Percentiles rank a stretch among this genome's conserved stretches.
Evolutionary conservation across 2,329 filamentous ascomycete species (phyloP).

Genomic region (Pseudogymnoascus sp.): DNA sequence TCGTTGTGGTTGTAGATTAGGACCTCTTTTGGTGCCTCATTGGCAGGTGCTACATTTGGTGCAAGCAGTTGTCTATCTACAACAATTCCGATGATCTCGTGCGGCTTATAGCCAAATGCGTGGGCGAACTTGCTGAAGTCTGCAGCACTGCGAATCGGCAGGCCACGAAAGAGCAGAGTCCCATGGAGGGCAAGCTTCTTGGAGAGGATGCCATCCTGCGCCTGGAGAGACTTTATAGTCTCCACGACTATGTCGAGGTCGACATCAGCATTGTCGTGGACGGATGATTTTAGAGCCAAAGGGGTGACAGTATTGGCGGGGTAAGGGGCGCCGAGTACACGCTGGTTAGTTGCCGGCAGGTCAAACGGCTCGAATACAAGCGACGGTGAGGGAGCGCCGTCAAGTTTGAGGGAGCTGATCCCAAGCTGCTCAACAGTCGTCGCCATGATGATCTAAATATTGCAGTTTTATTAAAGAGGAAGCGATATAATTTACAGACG

Average conservation of each 20-base stretch:
- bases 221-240: constrained; percentile 32
- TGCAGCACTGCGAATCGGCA: constrained; percentile 37
- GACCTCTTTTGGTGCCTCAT: constrained; percentile 40
- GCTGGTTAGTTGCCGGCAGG: constrained; percentile 35
- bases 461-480: not conserved
- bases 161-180: constrained; percentile 37
- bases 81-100: constrained; percentile 44
- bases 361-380: constrained; percentile 31
- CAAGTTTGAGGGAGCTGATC: constrained; percentile 17
- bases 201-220: constrained; percentile 29
- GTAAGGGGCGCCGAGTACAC: constrained; percentile 33
- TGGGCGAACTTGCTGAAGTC: constrained; percentile 43
- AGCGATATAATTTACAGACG: not conserved
- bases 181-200: constrained; percentile 37
- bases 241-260: constrained; percentile 30
- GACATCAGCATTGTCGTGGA: constrained; percentile 14
- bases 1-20: constrained; percentile 45
- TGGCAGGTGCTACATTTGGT: constrained; percentile 39
- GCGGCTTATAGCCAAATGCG: constrained; percentile 39
- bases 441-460: not conserved
- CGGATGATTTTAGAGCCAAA: constrained; percentile 32
- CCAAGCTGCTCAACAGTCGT: constrained; percentile 4
- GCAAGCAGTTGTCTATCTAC: constrained; percentile 37
- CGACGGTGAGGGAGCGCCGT: constrained; percentile 14
- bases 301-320: constrained; percentile 31